phyloP scores from a whole-genome alignment of 129 eudicot genomes.

The Escallonia herrerae region DNA sequence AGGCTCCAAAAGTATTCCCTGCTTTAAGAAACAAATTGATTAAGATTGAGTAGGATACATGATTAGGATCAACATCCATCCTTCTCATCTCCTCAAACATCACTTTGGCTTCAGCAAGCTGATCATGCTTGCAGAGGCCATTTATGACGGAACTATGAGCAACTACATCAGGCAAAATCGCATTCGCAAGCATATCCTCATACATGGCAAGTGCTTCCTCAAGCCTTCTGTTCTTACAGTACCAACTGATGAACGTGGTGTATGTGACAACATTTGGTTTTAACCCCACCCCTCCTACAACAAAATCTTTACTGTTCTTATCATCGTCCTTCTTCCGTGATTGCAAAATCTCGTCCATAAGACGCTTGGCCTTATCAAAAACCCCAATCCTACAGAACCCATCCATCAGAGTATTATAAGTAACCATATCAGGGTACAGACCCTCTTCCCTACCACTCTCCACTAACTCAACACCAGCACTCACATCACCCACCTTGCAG shows the following conservation, averaged over 20 bases:
- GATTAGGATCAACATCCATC: constrained; percentile 65
- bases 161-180: constrained; percentile 63
- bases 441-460: constrained; percentile 37
- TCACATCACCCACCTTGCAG: constrained; percentile 33
- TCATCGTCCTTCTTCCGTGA: constrained; percentile 10
- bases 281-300: constrained; percentile 14
- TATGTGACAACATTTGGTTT: constrained; percentile 56
- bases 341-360: constrained; percentile 45
- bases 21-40: constrained; percentile 44
- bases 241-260: constrained; percentile 53
- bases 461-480: constrained; percentile 38
- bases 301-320: constrained; percentile 1
- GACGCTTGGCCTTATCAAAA: constrained; percentile 44
- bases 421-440: constrained; percentile 53
- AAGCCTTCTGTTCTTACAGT: constrained; percentile 20
- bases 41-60: constrained; percentile 56
- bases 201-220: constrained; percentile 51
- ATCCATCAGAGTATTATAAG: constrained; percentile 67
- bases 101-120: constrained; percentile 47
- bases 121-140: constrained; percentile 59
- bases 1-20: constrained; percentile 29
- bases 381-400: constrained; percentile 56
- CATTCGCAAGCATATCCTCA: constrained; percentile 50
- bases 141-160: constrained; percentile 50
- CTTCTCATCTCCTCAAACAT: constrained; percentile 61